Evolutionary conservation across 495 filamentous ascomycete genomes (phyloP).

Genomic region (Venustampulla echinocandica): DNA sequence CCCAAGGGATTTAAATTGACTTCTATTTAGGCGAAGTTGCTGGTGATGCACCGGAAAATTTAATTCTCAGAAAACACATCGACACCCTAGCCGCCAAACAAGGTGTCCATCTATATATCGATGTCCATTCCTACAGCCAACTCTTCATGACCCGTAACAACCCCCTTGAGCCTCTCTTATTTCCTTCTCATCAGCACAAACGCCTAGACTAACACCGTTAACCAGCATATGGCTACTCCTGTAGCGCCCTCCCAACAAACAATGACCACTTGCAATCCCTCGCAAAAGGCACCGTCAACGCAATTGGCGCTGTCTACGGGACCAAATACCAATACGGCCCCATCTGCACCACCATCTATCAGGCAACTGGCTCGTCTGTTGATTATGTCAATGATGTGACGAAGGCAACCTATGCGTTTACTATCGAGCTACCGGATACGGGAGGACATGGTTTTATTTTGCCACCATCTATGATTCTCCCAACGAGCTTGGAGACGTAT

Average conservation of each 20-base stretch:
- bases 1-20: background rate
- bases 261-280: constrained; percentile 4
- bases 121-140: constrained; percentile 53
- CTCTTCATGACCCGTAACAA: constrained; percentile 21
- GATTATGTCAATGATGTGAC: constrained; percentile 48
- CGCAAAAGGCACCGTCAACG: constrained; percentile 23
- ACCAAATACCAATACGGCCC: constrained; percentile 39
- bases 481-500: constrained; percentile 3
- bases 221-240: constrained; percentile 19
- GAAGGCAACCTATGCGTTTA: constrained; percentile 44
- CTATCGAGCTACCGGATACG: constrained; percentile 45
- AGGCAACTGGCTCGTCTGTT: constrained; percentile 43
- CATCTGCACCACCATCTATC: constrained; percentile 51
- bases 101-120: constrained; percentile 51
- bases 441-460: constrained; percentile 47
- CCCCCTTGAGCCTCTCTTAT: constrained; percentile 17
- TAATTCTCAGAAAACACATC: constrained; percentile 34
- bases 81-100: constrained; percentile 29
- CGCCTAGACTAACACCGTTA: too few species aligned
- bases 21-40: constrained; percentile 24
- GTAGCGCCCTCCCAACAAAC: constrained; percentile 3
- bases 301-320: constrained; percentile 33
- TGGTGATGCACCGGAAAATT: constrained; percentile 42
- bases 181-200: constrained; percentile 32
- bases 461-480: constrained; percentile 24